phyloP scores from a whole-genome alignment of 176 grass and related monocot genomes.

The Dactylis glomerata region DNA sequence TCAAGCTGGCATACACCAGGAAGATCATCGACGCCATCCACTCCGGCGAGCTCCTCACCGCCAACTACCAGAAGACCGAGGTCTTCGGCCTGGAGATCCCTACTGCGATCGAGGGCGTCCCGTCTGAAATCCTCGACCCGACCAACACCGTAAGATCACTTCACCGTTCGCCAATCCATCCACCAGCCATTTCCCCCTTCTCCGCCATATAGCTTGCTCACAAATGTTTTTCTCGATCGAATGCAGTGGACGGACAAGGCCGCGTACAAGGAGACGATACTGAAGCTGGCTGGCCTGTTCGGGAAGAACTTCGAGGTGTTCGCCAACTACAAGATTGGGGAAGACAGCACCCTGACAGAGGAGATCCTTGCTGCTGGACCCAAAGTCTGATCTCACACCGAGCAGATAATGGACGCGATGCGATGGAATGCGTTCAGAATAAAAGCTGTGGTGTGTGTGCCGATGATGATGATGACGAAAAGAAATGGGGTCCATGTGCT shows the following conservation, averaged over 20 bases:
- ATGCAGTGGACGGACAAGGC: slow-evolving; percentile 79
- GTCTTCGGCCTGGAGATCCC: slow-evolving; percentile 97
- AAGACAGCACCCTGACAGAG: slow-evolving; percentile 65
- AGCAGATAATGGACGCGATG: slow-evolving; percentile 4
- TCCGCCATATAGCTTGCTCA: neutral
- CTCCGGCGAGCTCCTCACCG: slow-evolving; percentile 77
- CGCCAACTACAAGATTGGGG: slow-evolving; percentile 75
- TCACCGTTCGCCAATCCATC: neutral
- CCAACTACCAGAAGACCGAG: slow-evolving; percentile 81
- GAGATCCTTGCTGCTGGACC: slow-evolving; percentile 95
- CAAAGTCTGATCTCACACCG: slow-evolving; percentile 56
- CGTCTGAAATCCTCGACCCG: slow-evolving; percentile 91
- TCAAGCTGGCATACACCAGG: slow-evolving; percentile 78
- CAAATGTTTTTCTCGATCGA: neutral
- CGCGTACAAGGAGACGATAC: slow-evolving; percentile 74
- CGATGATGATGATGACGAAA: slow-evolving; percentile 23
- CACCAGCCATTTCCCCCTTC: neutral
- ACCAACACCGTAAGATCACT: slow-evolving; percentile 78
- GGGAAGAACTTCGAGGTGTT: slow-evolving; percentile 99
- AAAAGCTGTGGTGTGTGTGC: slow-evolving; percentile 28
- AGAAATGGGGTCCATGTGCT: slow-evolving; percentile 14
- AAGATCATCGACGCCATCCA: slow-evolving; percentile 99
- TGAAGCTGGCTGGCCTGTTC: slow-evolving; percentile 88
- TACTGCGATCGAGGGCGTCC: slow-evolving; percentile 64
- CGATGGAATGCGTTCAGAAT: slow-evolving; percentile 35